Evolutionary conservation across 768 basidiomycete species (phyloP), one percentile per base, ranked within the genome.

Genomic region (Lentinula boryana): DNA sequence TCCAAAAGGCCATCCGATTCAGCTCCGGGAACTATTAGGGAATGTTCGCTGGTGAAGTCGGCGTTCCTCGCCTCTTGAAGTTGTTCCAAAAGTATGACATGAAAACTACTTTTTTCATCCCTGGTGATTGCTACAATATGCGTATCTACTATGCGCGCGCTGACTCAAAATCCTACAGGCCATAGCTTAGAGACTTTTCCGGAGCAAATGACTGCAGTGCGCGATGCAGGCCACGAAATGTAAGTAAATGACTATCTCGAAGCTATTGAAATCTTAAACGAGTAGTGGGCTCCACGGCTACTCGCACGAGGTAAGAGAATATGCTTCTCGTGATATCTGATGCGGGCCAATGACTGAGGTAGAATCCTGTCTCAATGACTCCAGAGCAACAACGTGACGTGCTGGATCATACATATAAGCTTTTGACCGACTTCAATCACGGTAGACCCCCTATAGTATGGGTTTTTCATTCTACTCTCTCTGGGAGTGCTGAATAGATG

Each of bases 181-280:
- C 88, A 91, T 65, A 86, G 85, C 62, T 71, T 90, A 56, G 88
- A 90, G 65, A 89, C 88, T 0, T 91, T 91, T 69, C 87, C 87
- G 0, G 74, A 84, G 51, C 75, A 89, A 69, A 85, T 87, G 81
- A 84, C 80, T 38, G 80, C 82, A 4, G 84, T 89, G 10, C 76
- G 87, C 13, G 88, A 89, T 68, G 84, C 84, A 16, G 87, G 88
- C 0, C 88, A 90, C 66, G 89, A 92, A 70, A 79, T 91, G 79
- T 84, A 51, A 44, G 73, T 69, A 21, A 64, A 36, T 53, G 50
- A 43, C 23, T 18, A 33, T 44, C 35, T 5, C 41, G 18, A 32
- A 1, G 38, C 44, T 46, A n/a, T 5, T 33, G 23, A 43, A 44
- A 12, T 15, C n/a, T 51, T 13, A 44, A 13, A 36, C n/a, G 16